A percentile compares a stretch with the other conserved stretches of the same genome.
Evolutionary conservation across 2,329 filamentous ascomycete species (phyloP).

Genomic region (Sporothrix globosa): DNA sequence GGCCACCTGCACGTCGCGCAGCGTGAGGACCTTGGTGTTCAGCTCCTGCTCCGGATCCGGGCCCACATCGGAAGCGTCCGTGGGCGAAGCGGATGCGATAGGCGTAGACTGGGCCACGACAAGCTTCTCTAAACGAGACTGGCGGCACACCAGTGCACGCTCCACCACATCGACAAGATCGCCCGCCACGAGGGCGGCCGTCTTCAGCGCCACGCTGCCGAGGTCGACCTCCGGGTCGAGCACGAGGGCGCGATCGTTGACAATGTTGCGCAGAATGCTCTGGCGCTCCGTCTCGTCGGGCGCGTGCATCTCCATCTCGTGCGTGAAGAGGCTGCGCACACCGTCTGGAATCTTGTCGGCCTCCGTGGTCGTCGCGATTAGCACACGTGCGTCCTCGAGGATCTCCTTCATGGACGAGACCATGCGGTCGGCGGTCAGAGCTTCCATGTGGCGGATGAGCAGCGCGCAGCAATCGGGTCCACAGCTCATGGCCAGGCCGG

Average conservation of each 20-base stretch:
- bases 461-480: conserved; percentile 81
- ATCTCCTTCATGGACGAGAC: conserved; percentile 82
- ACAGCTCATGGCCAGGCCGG: conserved; percentile 86
- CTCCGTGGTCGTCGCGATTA: conserved; percentile 93
- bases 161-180: conserved; percentile 95
- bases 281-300: conserved; percentile 92
- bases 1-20: conserved; percentile 84
- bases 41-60: conserved; percentile 29
- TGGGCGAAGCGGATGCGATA: background rate
- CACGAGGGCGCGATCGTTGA: conserved; percentile 74
- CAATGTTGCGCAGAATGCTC: conserved; percentile 77
- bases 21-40: conserved; percentile 53
- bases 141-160: conserved; percentile 77
- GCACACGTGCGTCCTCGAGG: conserved; percentile 73
- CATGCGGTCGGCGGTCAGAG: conserved; percentile 88
- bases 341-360: conserved; percentile 92
- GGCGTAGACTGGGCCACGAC: conserved; percentile 46
- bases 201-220: conserved; percentile 85
- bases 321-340: conserved; percentile 87
- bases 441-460: conserved; percentile 87
- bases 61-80: background rate
- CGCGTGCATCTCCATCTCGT: conserved; percentile 90
- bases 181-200: conserved; percentile 89
- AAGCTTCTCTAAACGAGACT: conserved; percentile 73
- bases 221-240: conserved; percentile 84